Percentiles rank a stretch among this genome's conserved stretches.
These are phyloP conservation scores for Quercus suber DNA, from an alignment of 306 rosid genomes.

Conservation along the genomic window DNA sequence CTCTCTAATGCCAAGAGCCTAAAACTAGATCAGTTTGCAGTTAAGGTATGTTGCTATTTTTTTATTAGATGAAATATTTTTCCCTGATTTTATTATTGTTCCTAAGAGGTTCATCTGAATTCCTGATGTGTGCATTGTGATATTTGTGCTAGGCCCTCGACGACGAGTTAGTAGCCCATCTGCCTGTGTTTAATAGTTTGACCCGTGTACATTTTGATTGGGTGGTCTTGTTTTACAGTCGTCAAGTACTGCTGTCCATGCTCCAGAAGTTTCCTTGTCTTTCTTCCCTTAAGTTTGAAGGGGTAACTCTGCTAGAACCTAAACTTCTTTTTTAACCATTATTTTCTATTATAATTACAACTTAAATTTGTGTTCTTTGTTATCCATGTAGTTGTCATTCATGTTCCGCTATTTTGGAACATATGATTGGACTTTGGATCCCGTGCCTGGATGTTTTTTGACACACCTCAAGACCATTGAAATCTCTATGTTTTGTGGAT, in stretches of 20 bases:
- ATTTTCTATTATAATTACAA: not conserved
- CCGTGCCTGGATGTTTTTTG: not conserved
- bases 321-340: not conserved
- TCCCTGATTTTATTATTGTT: not conserved
- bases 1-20: not conserved
- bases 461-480: not conserved
- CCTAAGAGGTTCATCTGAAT: not conserved
- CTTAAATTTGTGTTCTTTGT: not conserved
- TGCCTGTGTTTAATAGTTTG: not conserved
- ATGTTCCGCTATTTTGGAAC: not conserved
- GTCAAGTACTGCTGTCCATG: not conserved
- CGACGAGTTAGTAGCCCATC: not conserved
- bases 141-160: not conserved
- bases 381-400: not conserved
- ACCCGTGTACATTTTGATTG: not conserved
- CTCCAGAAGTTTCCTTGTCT: not conserved
- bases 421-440: not conserved
- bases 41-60: not conserved
- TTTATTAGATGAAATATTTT: not conserved
- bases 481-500: not conserved
- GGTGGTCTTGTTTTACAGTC: not conserved
- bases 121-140: not conserved
- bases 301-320: not conserved
- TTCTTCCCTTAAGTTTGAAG: not conserved
- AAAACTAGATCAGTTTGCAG: not conserved